These are phyloP conservation scores for Posidonia oceanica DNA, from an alignment of 116 monocot species.

Conservation along the genomic window DNA sequence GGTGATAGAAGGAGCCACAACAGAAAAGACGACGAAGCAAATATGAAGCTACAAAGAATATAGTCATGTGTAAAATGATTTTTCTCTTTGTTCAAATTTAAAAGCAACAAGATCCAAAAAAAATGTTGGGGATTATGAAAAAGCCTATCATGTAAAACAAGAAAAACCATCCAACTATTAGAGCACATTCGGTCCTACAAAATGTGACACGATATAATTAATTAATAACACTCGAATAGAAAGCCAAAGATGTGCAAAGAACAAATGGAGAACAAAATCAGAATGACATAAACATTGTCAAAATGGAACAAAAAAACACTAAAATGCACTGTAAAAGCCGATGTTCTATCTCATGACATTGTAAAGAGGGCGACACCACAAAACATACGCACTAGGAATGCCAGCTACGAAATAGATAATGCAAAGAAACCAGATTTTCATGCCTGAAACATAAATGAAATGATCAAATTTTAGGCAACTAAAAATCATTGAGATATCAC, in stretches of 20 bases:
- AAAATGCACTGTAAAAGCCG: background rate
- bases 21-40: no score
- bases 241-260: background rate
- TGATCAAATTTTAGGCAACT: background rate
- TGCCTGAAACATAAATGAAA: constrained; percentile 25
- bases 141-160: no score
- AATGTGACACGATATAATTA: constrained; percentile 34
- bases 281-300: background rate
- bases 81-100: no score
- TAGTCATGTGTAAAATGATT: no score
- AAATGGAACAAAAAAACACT: background rate
- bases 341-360: constrained; percentile 56
- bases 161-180: constrained; percentile 27
- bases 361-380: constrained; percentile 92
- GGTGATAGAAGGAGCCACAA: no score
- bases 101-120: no score
- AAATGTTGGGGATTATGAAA: no score
- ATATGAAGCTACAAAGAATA: no score
- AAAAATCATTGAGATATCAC: background rate
- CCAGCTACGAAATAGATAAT: constrained; percentile 73
- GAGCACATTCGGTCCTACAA: constrained; percentile 73
- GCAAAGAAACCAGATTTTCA: constrained; percentile 74
- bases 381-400: constrained; percentile 66
- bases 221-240: background rate
- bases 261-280: background rate